A percentile compares a stretch with the other conserved stretches of the same genome.
Conservation (phyloP, 306 rosid species). For the Psophocarpus tetragonolobus region DNA sequence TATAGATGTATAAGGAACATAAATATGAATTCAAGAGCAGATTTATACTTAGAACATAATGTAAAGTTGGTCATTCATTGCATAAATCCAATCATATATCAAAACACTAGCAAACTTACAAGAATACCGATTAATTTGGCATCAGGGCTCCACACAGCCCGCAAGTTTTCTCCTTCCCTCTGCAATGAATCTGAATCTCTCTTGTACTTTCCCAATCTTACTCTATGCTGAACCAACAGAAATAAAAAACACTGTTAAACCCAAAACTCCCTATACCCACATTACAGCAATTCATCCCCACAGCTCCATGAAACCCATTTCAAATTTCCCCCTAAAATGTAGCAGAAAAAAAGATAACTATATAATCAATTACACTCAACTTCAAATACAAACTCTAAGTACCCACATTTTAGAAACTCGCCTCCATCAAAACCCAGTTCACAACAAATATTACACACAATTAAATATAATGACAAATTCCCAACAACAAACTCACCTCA, state of each 20-base stretch:
- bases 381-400: slow-evolving; percentile 29
- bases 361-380: not conserved
- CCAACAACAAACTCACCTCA: not conserved
- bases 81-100: slow-evolving; percentile 9
- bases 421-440: slow-evolving; percentile 14
- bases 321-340: slow-evolving; percentile 1
- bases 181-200: slow-evolving; percentile 78
- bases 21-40: not conserved
- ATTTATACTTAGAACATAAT: slow-evolving; percentile 10
- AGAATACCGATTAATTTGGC: slow-evolving; percentile 78
- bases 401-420: slow-evolving; percentile 27
- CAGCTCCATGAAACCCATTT: slow-evolving; percentile 27
- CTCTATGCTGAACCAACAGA: slow-evolving; percentile 71
- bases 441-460: not conserved
- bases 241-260: slow-evolving; percentile 43
- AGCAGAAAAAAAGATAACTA: not conserved
- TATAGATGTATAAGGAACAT: slow-evolving; percentile 32
- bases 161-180: slow-evolving; percentile 88
- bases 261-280: slow-evolving; percentile 32
- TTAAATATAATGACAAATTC: not conserved
- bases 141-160: slow-evolving; percentile 98
- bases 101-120: slow-evolving; percentile 49
- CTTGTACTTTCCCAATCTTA: slow-evolving; percentile 90
- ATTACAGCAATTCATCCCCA: slow-evolving; percentile 24
- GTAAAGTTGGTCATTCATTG: not conserved